Percentiles rank a stretch among this genome's conserved stretches.
Conservation (phyloP, 129 eudicot genomes). For the Escallonia herrerae region DNA sequence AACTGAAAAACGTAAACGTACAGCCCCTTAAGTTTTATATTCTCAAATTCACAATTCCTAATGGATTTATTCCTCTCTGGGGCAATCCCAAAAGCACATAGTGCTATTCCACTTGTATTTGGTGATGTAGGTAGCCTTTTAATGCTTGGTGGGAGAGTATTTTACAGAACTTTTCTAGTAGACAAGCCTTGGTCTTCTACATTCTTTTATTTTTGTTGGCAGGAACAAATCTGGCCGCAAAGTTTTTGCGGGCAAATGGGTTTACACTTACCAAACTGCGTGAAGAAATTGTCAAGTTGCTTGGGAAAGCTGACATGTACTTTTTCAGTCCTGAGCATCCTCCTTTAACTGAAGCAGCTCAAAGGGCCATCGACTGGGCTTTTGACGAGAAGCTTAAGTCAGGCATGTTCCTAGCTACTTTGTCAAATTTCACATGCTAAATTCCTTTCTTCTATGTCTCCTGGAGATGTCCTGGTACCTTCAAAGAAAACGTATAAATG, state of each 20-base stretch:
- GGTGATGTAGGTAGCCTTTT: too few relatives aligned
- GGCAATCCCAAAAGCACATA: too few relatives aligned
- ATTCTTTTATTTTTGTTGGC: not conserved
- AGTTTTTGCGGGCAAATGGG: slow-evolving; percentile 55
- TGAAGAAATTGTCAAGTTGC: slow-evolving; percentile 53
- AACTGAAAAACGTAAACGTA: too few relatives aligned
- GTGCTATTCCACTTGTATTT: too few relatives aligned
- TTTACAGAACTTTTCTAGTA: too few relatives aligned
- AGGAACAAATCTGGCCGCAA: slow-evolving; percentile 73
- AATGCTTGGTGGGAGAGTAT: too few relatives aligned
- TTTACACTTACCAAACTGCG: slow-evolving; percentile 57
- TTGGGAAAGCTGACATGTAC: slow-evolving; percentile 41
- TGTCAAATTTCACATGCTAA: not conserved
- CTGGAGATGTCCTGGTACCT: not conserved
- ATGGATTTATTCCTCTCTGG: too few relatives aligned
- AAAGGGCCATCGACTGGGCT: slow-evolving; percentile 76
- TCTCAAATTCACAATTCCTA: too few relatives aligned
- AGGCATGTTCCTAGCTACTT: slow-evolving; percentile 23
- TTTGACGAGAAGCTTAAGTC: slow-evolving; percentile 54
- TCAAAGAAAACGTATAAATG: not conserved
- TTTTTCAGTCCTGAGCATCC: slow-evolving; percentile 56
- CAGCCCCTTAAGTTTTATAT: too few relatives aligned
- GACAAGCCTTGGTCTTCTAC: not conserved
- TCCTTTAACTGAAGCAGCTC: slow-evolving; percentile 63
- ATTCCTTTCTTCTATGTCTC: not conserved